These are phyloP conservation scores for Chlorella sp. DNA, from an alignment of 139 green algal genomes.

Conservation along the genomic window DNA sequence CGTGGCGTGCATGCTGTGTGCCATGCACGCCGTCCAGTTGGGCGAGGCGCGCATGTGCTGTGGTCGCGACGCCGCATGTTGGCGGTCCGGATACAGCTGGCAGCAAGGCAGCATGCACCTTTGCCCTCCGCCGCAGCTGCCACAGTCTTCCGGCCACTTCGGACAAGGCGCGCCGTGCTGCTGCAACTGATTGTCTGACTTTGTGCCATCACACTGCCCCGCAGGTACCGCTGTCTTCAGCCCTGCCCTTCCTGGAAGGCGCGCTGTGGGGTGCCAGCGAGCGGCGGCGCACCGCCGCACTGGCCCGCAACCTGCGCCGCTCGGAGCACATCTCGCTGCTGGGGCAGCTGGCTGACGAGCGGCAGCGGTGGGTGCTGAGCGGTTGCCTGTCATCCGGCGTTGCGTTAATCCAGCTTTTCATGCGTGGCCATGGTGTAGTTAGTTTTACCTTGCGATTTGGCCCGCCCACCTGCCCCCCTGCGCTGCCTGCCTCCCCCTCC, in stretches of 20 bases:
- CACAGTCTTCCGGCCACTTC: no score
- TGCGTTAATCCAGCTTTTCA: no score
- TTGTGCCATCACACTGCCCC: not conserved
- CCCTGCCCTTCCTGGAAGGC: constrained; percentile 74
- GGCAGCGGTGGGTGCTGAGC: not conserved
- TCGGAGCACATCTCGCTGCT: constrained; percentile 66
- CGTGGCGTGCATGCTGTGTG: not conserved
- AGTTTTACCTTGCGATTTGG: not conserved
- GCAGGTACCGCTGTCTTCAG: constrained; percentile 49
- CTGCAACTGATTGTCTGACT: no score
- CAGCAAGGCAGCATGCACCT: not conserved
- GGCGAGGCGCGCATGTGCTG: no score
- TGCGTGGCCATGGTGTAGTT: no score
- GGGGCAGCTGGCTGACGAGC: constrained; percentile 52
- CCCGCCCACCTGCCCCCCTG: not conserved
- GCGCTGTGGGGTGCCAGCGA: constrained; percentile 63
- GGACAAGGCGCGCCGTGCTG: no score
- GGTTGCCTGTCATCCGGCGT: no score
- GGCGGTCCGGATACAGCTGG: no score
- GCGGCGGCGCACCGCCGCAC: constrained; percentile 57
- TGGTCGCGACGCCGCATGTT: no score
- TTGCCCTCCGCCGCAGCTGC: no score
- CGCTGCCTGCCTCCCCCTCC: no score
- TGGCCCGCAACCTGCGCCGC: constrained; percentile 66
- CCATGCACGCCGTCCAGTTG: no score